phyloP scores from a whole-genome alignment of 768 basidiomycete genomes.

The Epithele typhae region DNA sequence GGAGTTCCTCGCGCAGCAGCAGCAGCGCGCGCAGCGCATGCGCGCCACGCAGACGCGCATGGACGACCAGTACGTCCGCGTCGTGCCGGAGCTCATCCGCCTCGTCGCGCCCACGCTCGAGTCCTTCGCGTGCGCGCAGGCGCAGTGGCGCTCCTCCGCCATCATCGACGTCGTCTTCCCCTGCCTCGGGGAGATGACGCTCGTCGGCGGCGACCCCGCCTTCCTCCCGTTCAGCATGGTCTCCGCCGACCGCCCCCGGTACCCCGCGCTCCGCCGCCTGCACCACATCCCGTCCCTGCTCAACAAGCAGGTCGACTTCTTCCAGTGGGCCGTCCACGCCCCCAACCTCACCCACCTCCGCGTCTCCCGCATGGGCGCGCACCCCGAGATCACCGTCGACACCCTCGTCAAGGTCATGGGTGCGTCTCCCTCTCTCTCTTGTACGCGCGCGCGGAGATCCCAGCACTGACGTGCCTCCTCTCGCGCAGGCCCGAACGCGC shows the following conservation, averaged over 20 bases:
- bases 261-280: conserved; percentile 11
- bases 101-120: conserved; percentile 6
- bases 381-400: conserved; percentile 6
- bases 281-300: conserved; percentile 12
- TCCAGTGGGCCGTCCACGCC: conserved; percentile 11
- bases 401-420: conserved; percentile 8
- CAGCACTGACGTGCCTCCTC: too few relatives aligned
- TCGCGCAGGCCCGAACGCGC: not conserved
- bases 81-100: conserved; percentile 9
- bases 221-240: conserved; percentile 10
- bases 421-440: too few relatives aligned
- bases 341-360: conserved; percentile 12
- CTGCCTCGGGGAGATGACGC: conserved; percentile 7
- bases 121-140: conserved; percentile 7
- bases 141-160: conserved; percentile 10
- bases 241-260: conserved; percentile 3
- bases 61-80: conserved; percentile 15
- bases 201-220: conserved; percentile 13
- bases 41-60: conserved; percentile 6
- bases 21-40: conserved; percentile 6
- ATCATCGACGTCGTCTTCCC: conserved; percentile 8
- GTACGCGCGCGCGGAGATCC: too few relatives aligned
- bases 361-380: conserved; percentile 10
- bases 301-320: conserved; percentile 10
- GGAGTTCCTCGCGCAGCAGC: conserved; percentile 7